Percentiles rank a stretch among this genome's conserved stretches.
phyloP scores from a whole-genome alignment of 2,329 filamentous ascomycete genomes.

The Nakataea oryzae region DNA sequence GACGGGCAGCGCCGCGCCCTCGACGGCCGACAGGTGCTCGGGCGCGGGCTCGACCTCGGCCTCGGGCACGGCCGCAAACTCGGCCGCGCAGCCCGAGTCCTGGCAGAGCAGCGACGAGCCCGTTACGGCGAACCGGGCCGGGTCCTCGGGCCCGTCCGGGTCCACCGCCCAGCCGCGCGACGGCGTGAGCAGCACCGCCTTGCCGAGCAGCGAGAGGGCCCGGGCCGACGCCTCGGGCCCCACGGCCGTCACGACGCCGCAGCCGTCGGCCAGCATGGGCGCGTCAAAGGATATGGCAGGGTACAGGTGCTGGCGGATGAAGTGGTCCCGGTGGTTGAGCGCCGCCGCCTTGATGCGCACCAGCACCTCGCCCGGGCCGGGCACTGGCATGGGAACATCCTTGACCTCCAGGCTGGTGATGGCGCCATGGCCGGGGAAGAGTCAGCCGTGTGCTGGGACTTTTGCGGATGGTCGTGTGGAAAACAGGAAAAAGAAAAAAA shows the following conservation, averaged over 20 bases:
- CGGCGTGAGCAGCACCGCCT: conserved; percentile 70
- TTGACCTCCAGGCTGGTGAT: conserved; percentile 43
- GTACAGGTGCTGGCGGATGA: conserved; percentile 87
- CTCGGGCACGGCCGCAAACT: conserved; percentile 59
- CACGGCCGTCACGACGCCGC: conserved; percentile 58
- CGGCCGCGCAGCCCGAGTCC: conserved; percentile 61
- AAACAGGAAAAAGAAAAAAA: not conserved
- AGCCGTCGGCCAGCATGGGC: conserved; percentile 75
- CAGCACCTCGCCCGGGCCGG: conserved; percentile 58
- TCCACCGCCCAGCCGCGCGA: conserved; percentile 65
- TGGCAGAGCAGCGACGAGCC: conserved; percentile 54
- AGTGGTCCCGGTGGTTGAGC: conserved; percentile 91
- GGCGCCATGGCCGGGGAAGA: not conserved
- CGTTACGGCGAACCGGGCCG: conserved; percentile 47
- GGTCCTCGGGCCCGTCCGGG: conserved; percentile 62
- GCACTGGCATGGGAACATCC: conserved; percentile 50
- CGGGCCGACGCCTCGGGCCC: conserved; percentile 29
- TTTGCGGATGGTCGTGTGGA: not conserved
- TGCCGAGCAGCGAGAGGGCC: conserved; percentile 34
- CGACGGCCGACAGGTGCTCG: conserved; percentile 55
- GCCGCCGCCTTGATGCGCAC: conserved; percentile 69
- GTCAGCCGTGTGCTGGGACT: too few relatives aligned
- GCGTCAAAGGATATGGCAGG: conserved; percentile 70
- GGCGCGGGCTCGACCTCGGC: conserved; percentile 69
- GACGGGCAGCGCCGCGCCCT: conserved; percentile 77